Percentiles rank a stretch among this genome's conserved stretches.
These are phyloP conservation scores for Punica granatum DNA, from an alignment of 345 rosid species.

Conservation along the genomic window DNA sequence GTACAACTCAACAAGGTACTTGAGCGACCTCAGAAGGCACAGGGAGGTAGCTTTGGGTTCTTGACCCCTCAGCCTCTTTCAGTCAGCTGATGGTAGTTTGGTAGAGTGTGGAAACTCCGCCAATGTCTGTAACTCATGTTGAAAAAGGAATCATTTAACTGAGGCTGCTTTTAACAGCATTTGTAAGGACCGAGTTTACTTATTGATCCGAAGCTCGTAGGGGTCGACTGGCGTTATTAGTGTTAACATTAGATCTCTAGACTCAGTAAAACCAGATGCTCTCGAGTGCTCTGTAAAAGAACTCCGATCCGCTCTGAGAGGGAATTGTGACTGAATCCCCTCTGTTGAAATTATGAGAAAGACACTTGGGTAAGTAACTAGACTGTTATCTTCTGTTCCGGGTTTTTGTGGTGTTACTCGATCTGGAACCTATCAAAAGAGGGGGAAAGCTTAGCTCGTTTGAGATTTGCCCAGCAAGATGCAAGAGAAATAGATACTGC, in stretches of 20 bases:
- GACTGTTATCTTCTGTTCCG: too few relatives aligned
- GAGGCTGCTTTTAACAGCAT: slow-evolving; percentile 18
- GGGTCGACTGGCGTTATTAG: not conserved
- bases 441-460: too few relatives aligned
- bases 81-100: not conserved
- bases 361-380: too few relatives aligned
- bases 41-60: slow-evolving; percentile 57
- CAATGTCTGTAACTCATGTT: not conserved
- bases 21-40: slow-evolving; percentile 45
- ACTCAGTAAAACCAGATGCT: not conserved
- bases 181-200: slow-evolving; percentile 10
- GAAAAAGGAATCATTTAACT: not conserved
- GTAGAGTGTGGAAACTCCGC: not conserved
- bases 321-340: too few relatives aligned
- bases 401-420: too few relatives aligned
- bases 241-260: not conserved
- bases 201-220: not conserved
- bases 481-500: not conserved
- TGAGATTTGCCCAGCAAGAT: too few relatives aligned
- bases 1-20: slow-evolving; percentile 64
- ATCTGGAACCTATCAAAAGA: too few relatives aligned
- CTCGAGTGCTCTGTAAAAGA: not conserved
- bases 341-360: too few relatives aligned
- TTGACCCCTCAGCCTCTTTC: slow-evolving; percentile 13
- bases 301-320: not conserved